Evolutionary conservation across 2,329 filamentous ascomycete species (phyloP).

Genomic region (Nectriaceae sp.): DNA sequence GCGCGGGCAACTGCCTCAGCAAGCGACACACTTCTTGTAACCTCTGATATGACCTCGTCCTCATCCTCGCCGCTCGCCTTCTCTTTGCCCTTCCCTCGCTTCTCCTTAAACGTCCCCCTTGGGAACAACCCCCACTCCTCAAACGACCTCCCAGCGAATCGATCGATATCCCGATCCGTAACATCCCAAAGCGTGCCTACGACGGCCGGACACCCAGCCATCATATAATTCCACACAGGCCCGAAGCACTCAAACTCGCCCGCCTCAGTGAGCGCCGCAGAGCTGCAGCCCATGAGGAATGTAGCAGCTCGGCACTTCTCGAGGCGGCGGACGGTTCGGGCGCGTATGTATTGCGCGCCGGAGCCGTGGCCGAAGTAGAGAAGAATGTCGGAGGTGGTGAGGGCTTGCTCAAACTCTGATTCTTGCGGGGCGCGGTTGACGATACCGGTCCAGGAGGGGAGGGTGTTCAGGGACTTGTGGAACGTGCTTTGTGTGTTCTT

Average conservation of each 20-base stretch:
- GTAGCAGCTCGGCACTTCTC: constrained; percentile 74
- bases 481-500: constrained; percentile 78
- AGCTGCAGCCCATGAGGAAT: constrained; percentile 93
- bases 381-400: constrained; percentile 70
- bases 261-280: constrained; percentile 73
- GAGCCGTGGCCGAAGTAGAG: constrained; percentile 97
- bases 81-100: constrained; percentile 30
- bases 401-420: constrained; percentile 69
- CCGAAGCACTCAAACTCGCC: constrained; percentile 92
- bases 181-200: constrained; percentile 97
- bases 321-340: constrained; percentile 77
- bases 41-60: constrained; percentile 26
- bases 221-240: constrained; percentile 87
- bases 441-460: constrained; percentile 73
- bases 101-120: constrained; percentile 44
- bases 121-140: constrained; percentile 81
- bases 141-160: constrained; percentile 77
- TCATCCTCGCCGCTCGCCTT: constrained; percentile 27
- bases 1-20: constrained; percentile 81
- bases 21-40: constrained; percentile 53
- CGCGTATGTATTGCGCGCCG: constrained; percentile 90
- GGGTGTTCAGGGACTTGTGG: constrained; percentile 60
- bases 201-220: constrained; percentile 82
- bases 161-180: constrained; percentile 95
- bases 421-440: constrained; percentile 72